phyloP scores from a whole-genome alignment of 2,329 filamentous ascomycete genomes.

The Trichoderma sp. region DNA sequence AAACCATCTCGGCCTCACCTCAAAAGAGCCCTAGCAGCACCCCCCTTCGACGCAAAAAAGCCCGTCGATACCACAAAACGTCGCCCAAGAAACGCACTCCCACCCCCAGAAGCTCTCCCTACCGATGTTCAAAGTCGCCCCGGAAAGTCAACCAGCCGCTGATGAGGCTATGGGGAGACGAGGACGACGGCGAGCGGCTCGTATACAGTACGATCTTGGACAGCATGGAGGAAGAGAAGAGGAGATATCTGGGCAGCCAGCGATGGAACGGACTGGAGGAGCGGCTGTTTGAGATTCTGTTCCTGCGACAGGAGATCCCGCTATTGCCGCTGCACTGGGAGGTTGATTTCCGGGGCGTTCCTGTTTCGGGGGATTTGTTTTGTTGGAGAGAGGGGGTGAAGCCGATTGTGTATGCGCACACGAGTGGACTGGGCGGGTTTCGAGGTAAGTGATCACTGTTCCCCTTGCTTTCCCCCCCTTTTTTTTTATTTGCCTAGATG shows the following conservation, averaged over 20 bases:
- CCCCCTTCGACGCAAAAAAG: neutral
- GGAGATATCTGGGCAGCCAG: constrained; percentile 41
- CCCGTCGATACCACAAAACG: neutral
- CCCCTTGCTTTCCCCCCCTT: neutral
- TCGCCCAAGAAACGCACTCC: neutral
- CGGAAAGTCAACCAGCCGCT: neutral
- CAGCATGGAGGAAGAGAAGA: constrained; percentile 46
- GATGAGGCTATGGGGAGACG: neutral
- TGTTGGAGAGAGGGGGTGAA: constrained; percentile 30
- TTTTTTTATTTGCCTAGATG: neutral
- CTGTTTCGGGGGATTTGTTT: constrained; percentile 40
- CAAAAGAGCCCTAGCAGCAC: neutral
- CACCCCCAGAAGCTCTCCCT: neutral
- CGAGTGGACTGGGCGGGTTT: constrained; percentile 32
- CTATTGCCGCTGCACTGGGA: constrained; percentile 42
- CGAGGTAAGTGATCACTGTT: constrained; percentile 29
- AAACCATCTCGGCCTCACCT: neutral
- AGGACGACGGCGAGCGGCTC: neutral
- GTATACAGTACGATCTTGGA: constrained; percentile 21
- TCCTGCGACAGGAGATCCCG: constrained; percentile 41
- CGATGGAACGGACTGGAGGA: constrained; percentile 54
- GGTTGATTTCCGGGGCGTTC: constrained; percentile 41
- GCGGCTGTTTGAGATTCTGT: constrained; percentile 42
- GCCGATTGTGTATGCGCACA: constrained; percentile 41
- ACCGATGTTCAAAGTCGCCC: neutral